Evolutionary conservation across 2,329 filamentous ascomycete species (phyloP), one percentile per base, ranked within the genome.

Genomic region (Nothomitra cinnamomea): DNA sequence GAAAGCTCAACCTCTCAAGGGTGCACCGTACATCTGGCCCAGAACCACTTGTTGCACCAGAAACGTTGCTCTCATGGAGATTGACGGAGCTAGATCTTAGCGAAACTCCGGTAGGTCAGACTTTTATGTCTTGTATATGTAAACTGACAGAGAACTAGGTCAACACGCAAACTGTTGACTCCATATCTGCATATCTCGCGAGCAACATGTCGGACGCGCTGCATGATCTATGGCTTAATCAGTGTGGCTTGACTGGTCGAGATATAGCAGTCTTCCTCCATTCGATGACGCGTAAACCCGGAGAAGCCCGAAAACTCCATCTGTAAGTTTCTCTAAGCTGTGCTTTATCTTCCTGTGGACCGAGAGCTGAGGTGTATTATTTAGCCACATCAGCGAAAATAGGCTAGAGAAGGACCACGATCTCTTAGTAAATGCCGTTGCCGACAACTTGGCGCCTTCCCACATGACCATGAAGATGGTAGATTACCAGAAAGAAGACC

Each of bases 391-490:
- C 25, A 55, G 53, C 36, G 53, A 76, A 48, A 76, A 73, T 49
- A 61, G 62, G n/a, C 60, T 79, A 19, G 71, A 73, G 53, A 70
- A 72, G 55, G 70, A 74, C 40, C 67, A 78, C 35, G 68, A 70
- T 51, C 68, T 73, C 41, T 67, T 79, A 42, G 70, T 74, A 7
- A 69, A 69, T 51, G 74, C 75, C 1, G 76, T 79, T 49, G 64
- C 70, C 21, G 65, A 65, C 50, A 71, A 72, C 28, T 67, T 74
- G 45, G 77, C 80, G 0, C 82, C 82, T 1, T 73, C 79, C 2
- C 77, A 78, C 58, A 64, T 86, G 25, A 81, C 78, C 3, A 79
- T 86, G 67, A 72, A 78, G 36, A 78, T 83, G 66, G 76, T 85
- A 36, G 82, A 85, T 61, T 86, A 82, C 61, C 75, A 79, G 54